Evolutionary conservation across 2,329 filamentous ascomycete species (phyloP), one percentile per base, ranked within the genome.

Genomic region (Exophiala phaeomuriformis): DNA sequence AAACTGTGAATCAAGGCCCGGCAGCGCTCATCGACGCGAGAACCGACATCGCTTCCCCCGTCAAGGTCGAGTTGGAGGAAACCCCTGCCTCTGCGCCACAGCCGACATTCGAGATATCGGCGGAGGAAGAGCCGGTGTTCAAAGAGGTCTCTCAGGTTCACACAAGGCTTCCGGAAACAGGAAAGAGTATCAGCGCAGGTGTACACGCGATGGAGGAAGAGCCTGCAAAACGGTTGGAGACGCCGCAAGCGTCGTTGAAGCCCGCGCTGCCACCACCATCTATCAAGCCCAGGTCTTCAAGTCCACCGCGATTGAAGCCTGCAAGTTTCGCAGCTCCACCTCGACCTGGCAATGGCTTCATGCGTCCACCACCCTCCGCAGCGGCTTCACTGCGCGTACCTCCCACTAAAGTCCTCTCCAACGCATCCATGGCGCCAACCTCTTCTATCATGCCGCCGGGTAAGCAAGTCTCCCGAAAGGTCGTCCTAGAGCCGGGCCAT

Each of bases 401-500:
- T 8, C 63, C 64, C 2, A 55, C 53, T 30, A 63, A 62, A 53
- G 52, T 51, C 32, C 55, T 61, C 6, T 33, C 49, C 5, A 63
- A 62, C 39, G 53, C 61, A 3, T 55, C 53, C 8, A 55, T 62
- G 55, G 57, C 58, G 31, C 61, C 61, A 5, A 52, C 52, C 28
- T 57, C 53, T 30, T 53, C 57, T 35, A 57, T 74, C 10, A 66
- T 76, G 36, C 72, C 75, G 7, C 69, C 72, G 28, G 64, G 72
- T 48, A 53, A 72, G 79, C 68, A 87, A 48, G 57, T 68, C 9
- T 67, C 68, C 3, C 65, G 67, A 12, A 66, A 91, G 65, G 87
- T 96, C 3, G 77, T 85, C 5, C 81, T 98, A 3, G 80, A 83
- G n/a, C 93, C 93, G 0, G 91, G 93, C 32, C 90, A 91, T 74